Evolutionary conservation across 2,329 filamentous ascomycete genomes (phyloP), one percentile per base, ranked within the genome.

Genomic region (Paecilomyces variotii): DNA sequence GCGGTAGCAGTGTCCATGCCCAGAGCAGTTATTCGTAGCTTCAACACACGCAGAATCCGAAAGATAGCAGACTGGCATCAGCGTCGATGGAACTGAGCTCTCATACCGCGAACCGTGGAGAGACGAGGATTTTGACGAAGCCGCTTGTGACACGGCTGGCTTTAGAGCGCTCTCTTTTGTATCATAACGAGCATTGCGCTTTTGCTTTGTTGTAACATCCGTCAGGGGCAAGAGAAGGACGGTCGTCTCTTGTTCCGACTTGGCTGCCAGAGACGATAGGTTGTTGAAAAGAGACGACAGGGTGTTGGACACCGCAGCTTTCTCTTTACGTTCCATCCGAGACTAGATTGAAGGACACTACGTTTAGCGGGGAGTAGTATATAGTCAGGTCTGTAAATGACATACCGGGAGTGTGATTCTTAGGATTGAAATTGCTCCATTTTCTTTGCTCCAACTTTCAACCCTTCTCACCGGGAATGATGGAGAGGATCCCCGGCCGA

Each of bases 1-100:
- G 71, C 88, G 80, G 64, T 82, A 78, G 79, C 94, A 97, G 28
- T 74, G 70, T 53, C 94, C 94, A 74, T 94, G 91, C 57, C 88
- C 86, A 12, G 88, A 90, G 81, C 94, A 99, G 70, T 85, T 85
- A 66, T 85, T 82, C 2, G 94, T 99, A 49, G 78, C 79, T 59
- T 81, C 80, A 55, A 82, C 76, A 76, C 93, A 97, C 59, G 82
- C 79, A 49, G 86, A 84, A 65, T 85, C 76, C 1, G 86, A 87
- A 56, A 79, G 72, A 79, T 95, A 93, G 81, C 93, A 97, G 53
- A 84, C 76, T 5, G 89, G 87, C 53, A 92, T 80, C 26, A 84
- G 77, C 57, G 81, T 80, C 32, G 74, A 74, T 67, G 61, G 74
- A 68, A 59, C 75, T 27, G 62, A 65, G 65, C 39, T 60, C 69